These are phyloP conservation scores for Barnettozyma vustinii DNA, from an alignment of 805 yeast species.

Conservation along the genomic window DNA sequence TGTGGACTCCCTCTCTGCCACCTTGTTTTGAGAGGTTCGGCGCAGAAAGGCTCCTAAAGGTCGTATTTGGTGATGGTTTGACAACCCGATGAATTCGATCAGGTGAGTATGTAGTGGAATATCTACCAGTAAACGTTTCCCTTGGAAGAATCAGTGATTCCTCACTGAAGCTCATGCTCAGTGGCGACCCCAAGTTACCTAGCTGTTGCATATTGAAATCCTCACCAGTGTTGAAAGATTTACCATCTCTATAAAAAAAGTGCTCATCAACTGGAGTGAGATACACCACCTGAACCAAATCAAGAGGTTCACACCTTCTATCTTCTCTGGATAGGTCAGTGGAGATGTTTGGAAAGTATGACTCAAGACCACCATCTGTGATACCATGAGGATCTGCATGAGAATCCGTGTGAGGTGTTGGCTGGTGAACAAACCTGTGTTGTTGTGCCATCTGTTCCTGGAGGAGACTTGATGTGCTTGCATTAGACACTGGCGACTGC, in stretches of 20 bases:
- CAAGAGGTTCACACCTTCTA: not conserved
- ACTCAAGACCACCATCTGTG: not conserved
- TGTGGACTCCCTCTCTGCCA: slow-evolving; percentile 8
- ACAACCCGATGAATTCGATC: not conserved
- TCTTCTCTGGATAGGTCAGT: not conserved
- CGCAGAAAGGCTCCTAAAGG: not conserved
- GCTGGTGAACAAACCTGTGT: not conserved
- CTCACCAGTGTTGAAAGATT: not conserved
- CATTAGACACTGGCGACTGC: not conserved
- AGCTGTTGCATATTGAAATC: not conserved
- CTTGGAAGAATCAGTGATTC: not conserved
- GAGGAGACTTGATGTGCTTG: not conserved
- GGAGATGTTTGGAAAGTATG: slow-evolving; percentile 1
- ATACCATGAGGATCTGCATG: not conserved
- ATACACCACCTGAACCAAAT: not conserved
- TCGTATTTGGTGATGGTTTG: slow-evolving; percentile 12
- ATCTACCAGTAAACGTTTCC: not conserved
- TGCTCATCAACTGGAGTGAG: not conserved
- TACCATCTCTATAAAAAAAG: not conserved
- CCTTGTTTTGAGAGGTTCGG: not conserved
- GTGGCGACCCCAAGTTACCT: not conserved
- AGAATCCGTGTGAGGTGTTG: not conserved
- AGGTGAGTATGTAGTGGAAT: not conserved
- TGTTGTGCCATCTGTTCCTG: not conserved
- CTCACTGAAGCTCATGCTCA: not conserved